Evolutionary conservation across 106 monocot genomes (phyloP).

Genomic region (Amphibolis antarctica): DNA sequence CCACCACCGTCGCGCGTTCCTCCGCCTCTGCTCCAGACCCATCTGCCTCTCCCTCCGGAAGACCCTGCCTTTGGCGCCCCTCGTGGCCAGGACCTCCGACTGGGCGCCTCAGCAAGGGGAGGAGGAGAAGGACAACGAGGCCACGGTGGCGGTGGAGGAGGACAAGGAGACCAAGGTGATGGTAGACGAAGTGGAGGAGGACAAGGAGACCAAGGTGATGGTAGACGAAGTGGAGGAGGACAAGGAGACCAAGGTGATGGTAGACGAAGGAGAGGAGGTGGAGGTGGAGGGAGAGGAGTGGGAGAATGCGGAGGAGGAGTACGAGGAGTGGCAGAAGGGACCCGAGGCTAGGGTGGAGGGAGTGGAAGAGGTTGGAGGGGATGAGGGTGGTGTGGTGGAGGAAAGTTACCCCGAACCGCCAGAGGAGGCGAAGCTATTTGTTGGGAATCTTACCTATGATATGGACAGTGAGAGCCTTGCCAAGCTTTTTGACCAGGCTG

Average conservation of each 20-base stretch:
- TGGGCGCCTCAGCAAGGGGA: neutral
- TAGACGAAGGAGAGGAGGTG: neutral
- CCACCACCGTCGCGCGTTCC: neutral
- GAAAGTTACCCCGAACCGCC: slow-evolving; percentile 45
- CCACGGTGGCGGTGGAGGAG: neutral
- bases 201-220: neutral
- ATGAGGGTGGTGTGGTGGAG: slow-evolving; percentile 3
- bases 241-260: neutral
- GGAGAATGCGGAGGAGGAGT: slow-evolving; percentile 1
- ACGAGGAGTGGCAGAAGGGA: slow-evolving; percentile 1
- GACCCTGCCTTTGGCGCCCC: neutral
- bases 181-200: neutral
- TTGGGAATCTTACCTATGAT: slow-evolving; percentile 72
- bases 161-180: neutral
- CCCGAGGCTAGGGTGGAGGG: neutral
- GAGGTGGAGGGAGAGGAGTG: neutral
- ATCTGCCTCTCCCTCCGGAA: slow-evolving; percentile 4
- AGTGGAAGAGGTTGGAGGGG: neutral
- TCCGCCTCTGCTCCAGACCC: neutral
- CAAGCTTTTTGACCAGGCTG: slow-evolving; percentile 63
- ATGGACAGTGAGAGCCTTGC: slow-evolving; percentile 71
- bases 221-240: neutral
- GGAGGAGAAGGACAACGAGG: neutral
- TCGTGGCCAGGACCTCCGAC: neutral
- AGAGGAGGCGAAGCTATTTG: slow-evolving; percentile 85